These are phyloP conservation scores for Chrysoporthe austroafricana DNA, from an alignment of 2,329 filamentous ascomycete genomes.

Conservation along the genomic window DNA sequence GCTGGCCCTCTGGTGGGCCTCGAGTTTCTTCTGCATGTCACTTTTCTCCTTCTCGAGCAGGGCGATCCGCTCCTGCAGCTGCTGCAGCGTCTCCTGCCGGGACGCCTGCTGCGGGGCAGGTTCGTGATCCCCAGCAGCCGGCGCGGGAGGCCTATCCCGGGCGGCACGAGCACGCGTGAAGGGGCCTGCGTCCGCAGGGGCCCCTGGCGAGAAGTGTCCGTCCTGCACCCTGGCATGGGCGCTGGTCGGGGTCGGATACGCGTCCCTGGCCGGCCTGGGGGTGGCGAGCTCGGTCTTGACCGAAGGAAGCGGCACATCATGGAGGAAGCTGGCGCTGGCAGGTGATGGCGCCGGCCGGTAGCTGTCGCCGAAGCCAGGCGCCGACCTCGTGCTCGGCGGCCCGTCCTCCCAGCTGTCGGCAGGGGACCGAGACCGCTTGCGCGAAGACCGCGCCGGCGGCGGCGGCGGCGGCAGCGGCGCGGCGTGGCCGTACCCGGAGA, in stretches of 20 bases:
- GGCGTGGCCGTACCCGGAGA: background rate
- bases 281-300: background rate
- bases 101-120: too few relatives aligned
- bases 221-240: background rate
- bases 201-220: background rate
- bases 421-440: constrained; percentile 22
- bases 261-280: background rate
- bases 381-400: constrained; percentile 14
- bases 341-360: background rate
- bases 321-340: background rate
- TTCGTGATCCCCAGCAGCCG: background rate
- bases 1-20: background rate
- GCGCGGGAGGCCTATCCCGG: background rate
- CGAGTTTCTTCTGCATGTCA: background rate
- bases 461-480: too few relatives aligned
- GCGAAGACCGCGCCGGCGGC: background rate
- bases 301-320: background rate
- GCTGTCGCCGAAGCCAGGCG: background rate
- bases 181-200: background rate
- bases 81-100: background rate
- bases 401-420: background rate
- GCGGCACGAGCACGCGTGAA: constrained; percentile 6
- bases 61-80: constrained; percentile 2
- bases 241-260: background rate
- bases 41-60: constrained; percentile 13